Evolutionary conservation across 805 yeast genomes (phyloP).

Genomic region (Maudiozyma pseudohumilis): DNA sequence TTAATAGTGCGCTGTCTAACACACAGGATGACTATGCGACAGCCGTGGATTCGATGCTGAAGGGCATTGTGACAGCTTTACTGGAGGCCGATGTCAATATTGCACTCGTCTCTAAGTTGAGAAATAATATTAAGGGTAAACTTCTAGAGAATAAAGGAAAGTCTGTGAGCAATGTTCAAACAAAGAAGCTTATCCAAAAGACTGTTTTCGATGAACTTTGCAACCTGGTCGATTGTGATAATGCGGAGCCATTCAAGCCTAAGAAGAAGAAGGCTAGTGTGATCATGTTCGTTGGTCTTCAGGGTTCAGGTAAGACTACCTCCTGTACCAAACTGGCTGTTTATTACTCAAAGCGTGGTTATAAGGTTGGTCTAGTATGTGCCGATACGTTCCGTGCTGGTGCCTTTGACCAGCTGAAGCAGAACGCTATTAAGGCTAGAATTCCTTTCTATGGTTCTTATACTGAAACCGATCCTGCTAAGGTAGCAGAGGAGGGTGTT

Average conservation of each 20-base stretch:
- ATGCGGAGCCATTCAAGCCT: constrained; percentile 55
- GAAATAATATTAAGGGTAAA: constrained; percentile 57
- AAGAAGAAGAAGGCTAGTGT: constrained; percentile 71
- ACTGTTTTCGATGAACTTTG: constrained; percentile 91
- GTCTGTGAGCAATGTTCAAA: constrained; percentile 36
- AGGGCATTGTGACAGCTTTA: constrained; percentile 82
- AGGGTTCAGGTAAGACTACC: constrained; percentile 98
- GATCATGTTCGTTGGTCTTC: constrained; percentile 96
- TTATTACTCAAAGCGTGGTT: constrained; percentile 86
- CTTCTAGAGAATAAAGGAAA: constrained; percentile 32
- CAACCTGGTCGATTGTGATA: constrained; percentile 64
- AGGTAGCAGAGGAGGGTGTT: constrained; percentile 86
- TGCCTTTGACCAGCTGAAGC: constrained; percentile 96
- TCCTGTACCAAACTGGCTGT: constrained; percentile 95
- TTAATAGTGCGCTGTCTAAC: constrained; percentile 49
- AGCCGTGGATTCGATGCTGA: constrained; percentile 63
- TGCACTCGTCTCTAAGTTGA: constrained; percentile 63
- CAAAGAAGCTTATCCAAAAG: constrained; percentile 75
- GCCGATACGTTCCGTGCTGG: constrained; percentile 99
- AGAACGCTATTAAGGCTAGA: constrained; percentile 89
- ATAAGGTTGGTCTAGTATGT: constrained; percentile 92
- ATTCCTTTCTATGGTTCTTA: constrained; percentile 94
- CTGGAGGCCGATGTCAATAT: constrained; percentile 93
- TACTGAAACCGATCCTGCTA: constrained; percentile 91
- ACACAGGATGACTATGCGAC: constrained; percentile 46